Evolutionary conservation across 257 asterid genomes (phyloP).

Genomic region (Solanum piurae): DNA sequence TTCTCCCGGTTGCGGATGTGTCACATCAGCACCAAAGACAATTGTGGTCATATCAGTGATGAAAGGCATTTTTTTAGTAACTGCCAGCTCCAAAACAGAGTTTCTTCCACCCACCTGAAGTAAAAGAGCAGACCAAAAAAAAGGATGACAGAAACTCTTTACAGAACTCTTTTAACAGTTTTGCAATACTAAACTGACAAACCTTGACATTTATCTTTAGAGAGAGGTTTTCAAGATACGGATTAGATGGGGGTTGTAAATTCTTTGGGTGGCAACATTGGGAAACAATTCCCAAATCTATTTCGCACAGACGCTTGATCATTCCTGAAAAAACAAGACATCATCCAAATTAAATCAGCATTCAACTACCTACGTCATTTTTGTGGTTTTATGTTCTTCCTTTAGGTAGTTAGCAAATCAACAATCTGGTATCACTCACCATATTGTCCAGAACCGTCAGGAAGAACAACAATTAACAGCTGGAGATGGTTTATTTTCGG

Average conservation of each 20-base stretch:
- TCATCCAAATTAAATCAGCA: not conserved
- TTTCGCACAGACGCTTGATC: constrained; percentile 70
- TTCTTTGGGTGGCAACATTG: constrained; percentile 71
- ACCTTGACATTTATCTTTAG: constrained; percentile 87
- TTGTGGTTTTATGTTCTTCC: not conserved
- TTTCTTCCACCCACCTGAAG: constrained; percentile 76
- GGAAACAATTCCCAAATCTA: constrained; percentile 74
- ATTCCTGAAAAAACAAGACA: constrained; percentile 29
- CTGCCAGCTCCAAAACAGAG: constrained; percentile 36
- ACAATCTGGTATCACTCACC: constrained; percentile 26
- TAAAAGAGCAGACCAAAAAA: not conserved
- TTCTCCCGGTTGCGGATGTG: constrained; percentile 86
- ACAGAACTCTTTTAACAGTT: not conserved
- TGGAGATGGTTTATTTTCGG: constrained; percentile 23
- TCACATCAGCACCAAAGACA: constrained; percentile 86
- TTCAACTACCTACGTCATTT: not conserved
- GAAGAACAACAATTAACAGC: constrained; percentile 56
- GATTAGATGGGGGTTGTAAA: constrained; percentile 9
- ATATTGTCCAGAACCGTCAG: constrained; percentile 53
- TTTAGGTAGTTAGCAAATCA: not conserved
- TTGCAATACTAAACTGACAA: not conserved
- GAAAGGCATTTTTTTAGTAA: constrained; percentile 11
- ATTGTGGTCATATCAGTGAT: constrained; percentile 55
- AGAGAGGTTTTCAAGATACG: constrained; percentile 63
- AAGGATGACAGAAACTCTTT: not conserved